Evolutionary conservation across 352 stramenopile genomes (phyloP).

Genomic region (Phytophthora ohioensis): DNA sequence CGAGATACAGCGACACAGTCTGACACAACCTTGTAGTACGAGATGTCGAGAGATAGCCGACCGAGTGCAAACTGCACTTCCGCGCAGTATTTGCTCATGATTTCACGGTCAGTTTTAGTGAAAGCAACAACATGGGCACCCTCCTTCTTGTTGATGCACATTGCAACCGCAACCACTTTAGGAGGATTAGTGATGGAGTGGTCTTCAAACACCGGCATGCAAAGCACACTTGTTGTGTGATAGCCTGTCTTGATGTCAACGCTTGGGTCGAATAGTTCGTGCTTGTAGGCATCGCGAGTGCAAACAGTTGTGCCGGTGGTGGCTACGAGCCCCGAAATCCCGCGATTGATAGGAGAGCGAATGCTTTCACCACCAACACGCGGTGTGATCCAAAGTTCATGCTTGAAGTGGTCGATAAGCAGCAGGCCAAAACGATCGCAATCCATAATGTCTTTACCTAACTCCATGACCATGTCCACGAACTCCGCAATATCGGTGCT

Average conservation of each 20-base stretch:
- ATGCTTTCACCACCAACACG: conserved; percentile 59
- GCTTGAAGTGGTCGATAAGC: conserved; percentile 81
- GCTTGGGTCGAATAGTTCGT: conserved; percentile 73
- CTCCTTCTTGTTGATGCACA: conserved; percentile 94
- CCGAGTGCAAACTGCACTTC: conserved; percentile 79
- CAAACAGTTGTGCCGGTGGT: conserved; percentile 66
- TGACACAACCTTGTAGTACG: conserved; percentile 80
- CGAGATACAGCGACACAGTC: conserved; percentile 46
- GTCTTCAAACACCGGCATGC: conserved; percentile 80
- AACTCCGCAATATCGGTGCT: conserved; percentile 71
- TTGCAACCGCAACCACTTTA: conserved; percentile 74
- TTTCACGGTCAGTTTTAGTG: conserved; percentile 59
- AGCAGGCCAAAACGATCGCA: conserved; percentile 77
- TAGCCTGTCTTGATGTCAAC: conserved; percentile 81
- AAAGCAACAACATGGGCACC: conserved; percentile 75
- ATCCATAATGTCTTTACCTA: conserved; percentile 81
- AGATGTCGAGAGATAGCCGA: conserved; percentile 74
- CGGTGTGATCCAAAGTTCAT: conserved; percentile 81
- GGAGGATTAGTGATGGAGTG: conserved; percentile 48
- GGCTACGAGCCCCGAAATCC: conserved; percentile 73
- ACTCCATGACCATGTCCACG: conserved; percentile 74
- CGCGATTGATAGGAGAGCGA: conserved; percentile 71
- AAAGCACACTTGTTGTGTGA: conserved; percentile 76
- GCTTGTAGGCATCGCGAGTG: conserved; percentile 77
- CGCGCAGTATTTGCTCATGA: conserved; percentile 68